phyloP scores from a whole-genome alignment of 495 filamentous ascomycete genomes.

The Pyronema omphalodes region DNA sequence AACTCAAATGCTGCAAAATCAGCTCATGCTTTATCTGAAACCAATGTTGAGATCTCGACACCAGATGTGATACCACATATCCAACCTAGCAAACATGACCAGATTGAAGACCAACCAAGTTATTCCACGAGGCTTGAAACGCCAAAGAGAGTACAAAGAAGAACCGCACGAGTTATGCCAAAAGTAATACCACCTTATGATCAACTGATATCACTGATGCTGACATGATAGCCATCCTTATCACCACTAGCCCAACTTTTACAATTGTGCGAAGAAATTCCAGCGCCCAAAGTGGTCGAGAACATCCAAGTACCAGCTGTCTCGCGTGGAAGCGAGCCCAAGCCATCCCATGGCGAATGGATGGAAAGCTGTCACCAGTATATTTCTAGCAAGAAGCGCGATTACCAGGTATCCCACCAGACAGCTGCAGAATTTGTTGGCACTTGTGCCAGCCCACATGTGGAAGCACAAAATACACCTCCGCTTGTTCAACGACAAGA shows the following conservation, averaged over 20 bases:
- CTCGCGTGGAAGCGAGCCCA: too few species aligned
- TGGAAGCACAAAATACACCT: background rate
- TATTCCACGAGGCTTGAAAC: too few species aligned
- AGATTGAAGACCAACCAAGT: too few species aligned
- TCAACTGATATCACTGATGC: too few species aligned
- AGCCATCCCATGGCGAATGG: background rate
- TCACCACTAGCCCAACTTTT: background rate
- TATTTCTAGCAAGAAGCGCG: background rate
- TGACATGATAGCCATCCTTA: background rate
- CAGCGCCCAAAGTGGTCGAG: background rate
- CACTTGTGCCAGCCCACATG: background rate
- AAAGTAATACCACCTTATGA: too few species aligned
- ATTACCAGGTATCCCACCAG: background rate
- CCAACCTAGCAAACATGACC: too few species aligned
- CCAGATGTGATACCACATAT: too few species aligned
- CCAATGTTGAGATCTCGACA: background rate
- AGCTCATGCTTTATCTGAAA: background rate
- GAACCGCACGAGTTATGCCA: too few species aligned
- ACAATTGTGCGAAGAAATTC: background rate
- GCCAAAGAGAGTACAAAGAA: too few species aligned
- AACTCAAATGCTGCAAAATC: background rate
- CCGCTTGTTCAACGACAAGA: background rate
- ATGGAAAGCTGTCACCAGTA: too few species aligned
- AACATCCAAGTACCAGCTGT: background rate
- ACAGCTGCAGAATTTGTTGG: constrained; percentile 1